phyloP scores from a whole-genome alignment of 1,284 basidiomycete genomes.

The Puccinia triticina region DNA sequence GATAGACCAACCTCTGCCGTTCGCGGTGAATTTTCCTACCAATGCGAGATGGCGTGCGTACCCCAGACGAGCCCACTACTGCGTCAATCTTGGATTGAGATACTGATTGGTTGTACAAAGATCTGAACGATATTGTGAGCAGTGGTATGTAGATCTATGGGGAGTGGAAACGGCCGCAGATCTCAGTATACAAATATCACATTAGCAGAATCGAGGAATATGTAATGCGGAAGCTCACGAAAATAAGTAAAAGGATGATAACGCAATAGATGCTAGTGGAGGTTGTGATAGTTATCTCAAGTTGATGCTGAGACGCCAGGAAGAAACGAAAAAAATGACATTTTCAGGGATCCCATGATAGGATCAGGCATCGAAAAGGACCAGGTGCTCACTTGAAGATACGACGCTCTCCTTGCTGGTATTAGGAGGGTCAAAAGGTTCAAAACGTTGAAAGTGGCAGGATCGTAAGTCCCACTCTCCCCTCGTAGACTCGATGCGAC shows the following conservation, averaged over 20 bases:
- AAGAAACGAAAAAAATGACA: background rate
- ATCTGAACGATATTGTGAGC: background rate
- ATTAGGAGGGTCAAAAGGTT: background rate
- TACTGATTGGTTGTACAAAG: conserved; percentile 17
- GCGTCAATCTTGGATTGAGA: conserved; percentile 8
- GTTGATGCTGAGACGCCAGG: background rate
- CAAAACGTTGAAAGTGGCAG: background rate
- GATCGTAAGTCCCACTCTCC: background rate
- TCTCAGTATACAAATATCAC: background rate
- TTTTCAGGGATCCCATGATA: background rate
- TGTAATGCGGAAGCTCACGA: background rate
- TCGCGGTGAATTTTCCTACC: background rate
- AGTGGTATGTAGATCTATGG: conserved; percentile 11
- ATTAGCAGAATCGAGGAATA: background rate
- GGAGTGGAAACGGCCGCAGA: background rate
- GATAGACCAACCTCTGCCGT: conserved; percentile 14
- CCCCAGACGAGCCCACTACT: background rate
- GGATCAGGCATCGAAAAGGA: background rate
- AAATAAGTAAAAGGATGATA: background rate
- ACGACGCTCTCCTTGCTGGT: background rate
- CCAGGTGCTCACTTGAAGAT: background rate
- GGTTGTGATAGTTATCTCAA: background rate
- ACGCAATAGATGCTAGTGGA: background rate
- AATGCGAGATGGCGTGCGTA: background rate
- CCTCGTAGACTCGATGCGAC: background rate